Base-by-base conservation (phyloP, 2,329 filamentous ascomycete genomes). In the Cytospora chrysosperma region DNA sequence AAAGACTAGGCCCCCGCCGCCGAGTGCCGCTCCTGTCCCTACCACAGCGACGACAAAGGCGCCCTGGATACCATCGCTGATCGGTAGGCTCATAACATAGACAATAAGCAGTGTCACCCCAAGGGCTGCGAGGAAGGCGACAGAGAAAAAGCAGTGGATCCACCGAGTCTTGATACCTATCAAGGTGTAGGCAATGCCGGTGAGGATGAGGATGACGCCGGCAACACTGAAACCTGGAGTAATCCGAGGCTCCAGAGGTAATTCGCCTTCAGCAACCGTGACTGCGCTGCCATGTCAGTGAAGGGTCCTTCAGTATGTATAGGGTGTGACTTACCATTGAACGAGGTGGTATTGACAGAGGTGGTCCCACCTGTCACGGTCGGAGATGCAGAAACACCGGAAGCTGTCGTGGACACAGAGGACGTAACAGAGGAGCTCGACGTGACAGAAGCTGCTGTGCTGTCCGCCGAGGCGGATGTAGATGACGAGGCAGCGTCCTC, bases 61-160 rank as follows among this genome's bases (percentile, higher is more conserved):
- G 28, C 92, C 94, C 75, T 97, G 92, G 2, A 95, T 79, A 0
- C 86, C 90, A 73, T 90, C 79, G 64, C 82, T 86, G 47, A 96
- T 84, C 0, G 93, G 92, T 0, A 88, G 84, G 61, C 83, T 88
- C 89, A 96, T 95, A 47, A 97, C 88, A 73, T 97, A 97, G 52
- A 96, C 76, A 61, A 97, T 92, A 26, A 98, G 80, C 2, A 97
- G 89, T 0, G 90, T 86, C 15, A 95, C 88, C 19, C 90, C 87
- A 40, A 97, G 77, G 52, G 88, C 85, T 26, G 85, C 82, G 28
- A 95, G 79, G 69, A 90, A 93, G 6, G 86, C 90, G 0, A 89
- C 86, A 17, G 93, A 95, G 63, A 96, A 83, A 74, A 90, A 96
- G 19, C 90, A 88, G 72, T 95, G 89, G 15, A 94, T 82, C 85